A percentile compares a stretch with the other conserved stretches of the same genome.
phyloP scores from a whole-genome alignment of 805 yeast species.

The Yamadazyma insecticola region DNA sequence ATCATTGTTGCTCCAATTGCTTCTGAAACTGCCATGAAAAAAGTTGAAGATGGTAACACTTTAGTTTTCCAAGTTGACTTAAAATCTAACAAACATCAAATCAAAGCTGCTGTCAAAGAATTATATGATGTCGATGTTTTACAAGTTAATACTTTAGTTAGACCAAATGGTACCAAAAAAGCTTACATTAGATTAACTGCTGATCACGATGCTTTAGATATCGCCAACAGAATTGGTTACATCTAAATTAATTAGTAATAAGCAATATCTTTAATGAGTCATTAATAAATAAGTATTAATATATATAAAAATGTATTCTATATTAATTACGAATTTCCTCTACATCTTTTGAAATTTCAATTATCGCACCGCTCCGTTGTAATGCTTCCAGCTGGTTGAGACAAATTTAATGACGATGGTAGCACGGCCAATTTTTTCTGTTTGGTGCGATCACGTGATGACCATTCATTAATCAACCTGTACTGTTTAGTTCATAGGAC shows the following conservation, averaged over 20 bases:
- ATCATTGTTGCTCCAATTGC: constrained; percentile 91
- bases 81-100: constrained; percentile 97
- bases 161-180: constrained; percentile 99
- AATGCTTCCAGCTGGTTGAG: too few species aligned
- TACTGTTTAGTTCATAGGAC: too few species aligned
- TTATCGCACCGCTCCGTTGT: too few species aligned
- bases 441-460: too few species aligned
- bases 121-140: constrained; percentile 93
- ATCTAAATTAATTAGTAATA: too few species aligned
- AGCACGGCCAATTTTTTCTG: too few species aligned
- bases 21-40: constrained; percentile 98
- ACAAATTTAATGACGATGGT: too few species aligned
- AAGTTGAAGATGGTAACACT: constrained; percentile 99
- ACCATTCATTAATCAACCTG: too few species aligned
- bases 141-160: constrained; percentile 93
- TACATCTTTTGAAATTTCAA: too few species aligned
- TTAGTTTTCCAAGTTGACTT: constrained; percentile 97
- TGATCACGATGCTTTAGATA: constrained; percentile 98
- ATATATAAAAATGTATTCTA: too few species aligned
- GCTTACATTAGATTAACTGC: constrained; percentile 99
- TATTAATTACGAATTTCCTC: too few species aligned
- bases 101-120: constrained; percentile 97
- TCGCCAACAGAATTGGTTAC: constrained; percentile 99
- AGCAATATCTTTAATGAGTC: constrained; percentile 7
- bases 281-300: too few species aligned